Evolutionary conservation across 352 stramenopile genomes (phyloP), one percentile per base, ranked within the genome.

Genomic region (Elongisporangium anandrum): DNA sequence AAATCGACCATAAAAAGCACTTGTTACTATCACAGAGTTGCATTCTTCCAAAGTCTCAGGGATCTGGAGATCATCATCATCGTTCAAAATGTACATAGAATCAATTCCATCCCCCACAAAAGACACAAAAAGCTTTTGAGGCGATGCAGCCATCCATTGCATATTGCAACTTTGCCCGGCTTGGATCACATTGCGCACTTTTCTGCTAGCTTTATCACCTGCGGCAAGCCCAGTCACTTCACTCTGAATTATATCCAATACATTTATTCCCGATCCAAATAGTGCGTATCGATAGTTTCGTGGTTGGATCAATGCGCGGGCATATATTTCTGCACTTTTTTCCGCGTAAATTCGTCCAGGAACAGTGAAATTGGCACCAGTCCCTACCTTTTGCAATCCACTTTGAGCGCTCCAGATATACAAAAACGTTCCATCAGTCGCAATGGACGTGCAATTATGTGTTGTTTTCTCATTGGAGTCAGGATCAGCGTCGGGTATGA

Each of bases 301-400:
- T 9, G 29, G 24, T 34, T 34, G 24, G 24, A 34, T 34, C 24
- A 34, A 41, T 41, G 29, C 29, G 29, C 29, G 29, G 13, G 29
- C 29, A 41, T 41, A 41, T 41, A 41, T 15, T 9, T 41, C 29
- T 41, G 29, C 16, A 29, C n/a, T 21, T 63, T 66, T 54, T 22
- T 71, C 66, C 21, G 65, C 66, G 57, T 93, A 91, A 3, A 93
- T 69, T 66, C 80, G 72, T n/a, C 83, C 83, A 24, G 76, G 72
- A 20, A 92, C 77, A 41, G 79, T 90, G 48, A 87, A 89, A 52
- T 92, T 87, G 16, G 72, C 52, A 1, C 84, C 84, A 0, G 76
- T 88, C n/a, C 84, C 84, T 52, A 93, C 68, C 62, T 90, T 93
- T 24, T 61, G 55, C 2, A 93, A 54, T 0, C 81, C 81, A 7